These are phyloP conservation scores for Sphagnum tenellum DNA, from an alignment of 225 moss, liverwort and hornwort species.

Conservation along the genomic window DNA sequence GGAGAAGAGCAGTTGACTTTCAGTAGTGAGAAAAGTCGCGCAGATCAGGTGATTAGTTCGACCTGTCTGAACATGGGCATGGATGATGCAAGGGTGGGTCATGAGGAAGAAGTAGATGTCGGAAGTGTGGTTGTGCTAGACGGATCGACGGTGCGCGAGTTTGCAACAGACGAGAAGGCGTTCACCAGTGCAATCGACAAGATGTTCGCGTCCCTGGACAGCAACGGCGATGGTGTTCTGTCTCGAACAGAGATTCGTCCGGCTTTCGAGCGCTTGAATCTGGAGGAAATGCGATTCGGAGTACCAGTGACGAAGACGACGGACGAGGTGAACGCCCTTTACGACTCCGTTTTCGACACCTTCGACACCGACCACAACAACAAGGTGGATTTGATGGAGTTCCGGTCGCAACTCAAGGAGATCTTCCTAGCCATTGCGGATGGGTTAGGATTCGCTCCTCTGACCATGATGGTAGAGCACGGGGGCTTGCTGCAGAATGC, in stretches of 20 bases:
- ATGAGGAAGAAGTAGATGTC: constrained; percentile 9
- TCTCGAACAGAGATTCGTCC: constrained; percentile 57
- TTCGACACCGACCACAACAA: constrained; percentile 66
- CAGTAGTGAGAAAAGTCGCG: no score
- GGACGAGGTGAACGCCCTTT: constrained; percentile 51
- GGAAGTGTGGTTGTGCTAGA: constrained; percentile 54
- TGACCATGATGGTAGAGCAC: constrained; percentile 51
- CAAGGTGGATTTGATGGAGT: constrained; percentile 56
- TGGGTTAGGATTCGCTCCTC: constrained; percentile 52
- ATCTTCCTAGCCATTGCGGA: constrained; percentile 66
- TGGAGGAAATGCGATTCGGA: constrained; percentile 62
- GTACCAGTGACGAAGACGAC: constrained; percentile 51
- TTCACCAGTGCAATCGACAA: constrained; percentile 47
- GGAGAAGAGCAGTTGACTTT: no score
- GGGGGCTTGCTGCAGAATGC: constrained; percentile 42
- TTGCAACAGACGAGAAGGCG: constrained; percentile 44
- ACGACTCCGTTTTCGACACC: constrained; percentile 62
- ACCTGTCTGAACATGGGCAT: no score
- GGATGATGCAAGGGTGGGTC: constrained; percentile 6
- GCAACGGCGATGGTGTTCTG: constrained; percentile 54
- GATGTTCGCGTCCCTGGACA: constrained; percentile 47
- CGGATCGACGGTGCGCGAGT: constrained; percentile 54
- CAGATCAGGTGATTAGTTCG: no score
- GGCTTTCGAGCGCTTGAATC: constrained; percentile 59
- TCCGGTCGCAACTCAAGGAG: constrained; percentile 55